Percentiles rank a stretch among this genome's conserved stretches.
These are phyloP conservation scores for Sisymbrium irio DNA, from an alignment of 345 rosid species.

Conservation along the genomic window DNA sequence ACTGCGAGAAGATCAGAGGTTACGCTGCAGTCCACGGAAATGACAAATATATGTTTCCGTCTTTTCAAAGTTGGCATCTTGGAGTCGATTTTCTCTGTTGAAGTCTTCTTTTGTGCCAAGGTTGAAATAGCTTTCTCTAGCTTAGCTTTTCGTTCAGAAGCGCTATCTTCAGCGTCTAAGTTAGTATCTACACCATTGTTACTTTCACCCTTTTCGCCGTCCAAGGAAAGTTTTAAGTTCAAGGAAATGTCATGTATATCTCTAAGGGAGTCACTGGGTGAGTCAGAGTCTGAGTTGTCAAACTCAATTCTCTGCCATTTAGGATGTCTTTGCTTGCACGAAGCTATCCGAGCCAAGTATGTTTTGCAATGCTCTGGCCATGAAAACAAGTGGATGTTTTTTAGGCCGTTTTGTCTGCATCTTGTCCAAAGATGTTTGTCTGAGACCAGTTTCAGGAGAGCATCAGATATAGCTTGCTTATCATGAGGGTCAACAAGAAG, in stretches of 20 bases:
- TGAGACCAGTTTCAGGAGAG: constrained; percentile 69
- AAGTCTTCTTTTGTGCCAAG: constrained; percentile 36
- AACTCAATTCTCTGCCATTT: constrained; percentile 59
- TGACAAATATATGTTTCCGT: constrained; percentile 53
- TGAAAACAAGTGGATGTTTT: constrained; percentile 63
- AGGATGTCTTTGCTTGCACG: constrained; percentile 71
- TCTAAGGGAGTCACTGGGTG: constrained; percentile 68
- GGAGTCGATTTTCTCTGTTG: constrained; percentile 40
- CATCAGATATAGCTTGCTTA: constrained; percentile 63
- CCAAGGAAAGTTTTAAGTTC: constrained; percentile 61
- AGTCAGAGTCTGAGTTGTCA: constrained; percentile 47
- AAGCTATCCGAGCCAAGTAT: constrained; percentile 59
- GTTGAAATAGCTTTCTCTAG: constrained; percentile 44
- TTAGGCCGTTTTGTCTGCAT: constrained; percentile 69
- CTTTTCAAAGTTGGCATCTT: constrained; percentile 49
- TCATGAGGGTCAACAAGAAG: constrained; percentile 78
- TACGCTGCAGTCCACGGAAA: constrained; percentile 54
- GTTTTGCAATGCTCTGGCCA: constrained; percentile 80
- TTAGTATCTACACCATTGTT: constrained; percentile 26
- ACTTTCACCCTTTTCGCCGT: constrained; percentile 59
- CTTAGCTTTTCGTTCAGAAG: constrained; percentile 39
- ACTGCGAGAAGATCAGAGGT: constrained; percentile 36
- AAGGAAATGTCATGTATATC: constrained; percentile 64
- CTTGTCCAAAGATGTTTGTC: constrained; percentile 76
- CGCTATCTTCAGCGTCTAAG: constrained; percentile 49